Evolutionary conservation across 176 grass and related monocot species (phyloP), one percentile per base, ranked within the genome.

Genomic region (bread wheat (Triticum aestivum)): DNA sequence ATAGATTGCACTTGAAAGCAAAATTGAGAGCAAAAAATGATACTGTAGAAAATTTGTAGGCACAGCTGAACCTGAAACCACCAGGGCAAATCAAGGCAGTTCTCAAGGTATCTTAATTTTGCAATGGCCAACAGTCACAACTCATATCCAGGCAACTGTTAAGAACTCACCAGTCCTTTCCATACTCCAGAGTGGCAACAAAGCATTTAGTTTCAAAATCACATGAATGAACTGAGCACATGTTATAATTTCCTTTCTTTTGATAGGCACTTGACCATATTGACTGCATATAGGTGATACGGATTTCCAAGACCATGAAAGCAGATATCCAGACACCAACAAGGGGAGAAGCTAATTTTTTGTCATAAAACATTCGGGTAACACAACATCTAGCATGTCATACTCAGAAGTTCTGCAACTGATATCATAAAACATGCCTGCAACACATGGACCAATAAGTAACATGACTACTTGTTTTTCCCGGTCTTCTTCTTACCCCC

Each of bases 401-500:
- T 78, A 39, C 71, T 54, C 24, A 76, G n/a, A 79, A 80, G 79
- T 79, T 83, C 32, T 3, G 32, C 15, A 15, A 83, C 78, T 56
- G 17, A 61, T 65, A 78, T 21, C 68, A 73, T 27, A 18, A 86
- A 86, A 78, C 72, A 72, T 30, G 64, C 64, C 59, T 8, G 68
- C 37, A 14, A 78, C 54, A 24, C 7, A 77, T 77, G 61, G 10
- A 54, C 54, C 29, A 78, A 86, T 35, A 51, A 78, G 51, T 54
- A 64, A 66, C 68, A 11, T 49, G 11, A 26, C 69, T 91, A 94
- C 88, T 96, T 94, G 79, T 91, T 89, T 93, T 98, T 98, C 29
- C 89, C 80, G 20, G 75, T 47, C 78, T 96, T 98, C 92, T 94
- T 98, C 90, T 98, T 98, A 27, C 84, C 63, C 66, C 78, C 68